phyloP scores from a whole-genome alignment of 139 green algal genomes.

The Nannochloris sp. region DNA sequence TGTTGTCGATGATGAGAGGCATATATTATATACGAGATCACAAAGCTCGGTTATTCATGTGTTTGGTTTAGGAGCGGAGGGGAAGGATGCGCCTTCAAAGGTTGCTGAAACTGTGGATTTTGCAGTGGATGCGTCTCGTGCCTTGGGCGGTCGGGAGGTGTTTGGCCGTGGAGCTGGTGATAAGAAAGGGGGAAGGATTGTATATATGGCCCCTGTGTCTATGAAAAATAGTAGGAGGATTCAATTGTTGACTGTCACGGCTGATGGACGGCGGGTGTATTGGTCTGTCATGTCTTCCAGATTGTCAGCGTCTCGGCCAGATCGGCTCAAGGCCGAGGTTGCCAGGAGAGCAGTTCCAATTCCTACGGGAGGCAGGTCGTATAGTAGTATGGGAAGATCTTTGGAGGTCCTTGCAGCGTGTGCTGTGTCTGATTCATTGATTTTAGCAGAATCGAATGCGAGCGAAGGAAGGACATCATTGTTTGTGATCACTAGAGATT shows the following conservation, averaged over 20 bases:
- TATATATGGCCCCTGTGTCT: conserved; percentile 61
- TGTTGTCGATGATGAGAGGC: conserved; percentile 62
- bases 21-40: conserved; percentile 75
- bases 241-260: conserved; percentile 75
- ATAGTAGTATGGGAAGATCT: conserved; percentile 11
- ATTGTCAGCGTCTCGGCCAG: conserved; percentile 19
- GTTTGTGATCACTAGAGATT: conserved; percentile 32
- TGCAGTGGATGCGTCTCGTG: conserved; percentile 21
- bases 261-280: conserved; percentile 78
- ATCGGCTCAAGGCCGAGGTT: conserved; percentile 42
- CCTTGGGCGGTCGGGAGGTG: conserved; percentile 37
- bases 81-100: conserved; percentile 35
- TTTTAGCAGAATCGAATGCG: conserved; percentile 50
- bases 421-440: conserved; percentile 50
- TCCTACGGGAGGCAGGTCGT: not conserved
- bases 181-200: conserved; percentile 47
- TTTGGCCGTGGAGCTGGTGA: conserved; percentile 47
- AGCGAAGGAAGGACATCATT: conserved; percentile 19
- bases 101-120: conserved; percentile 67
- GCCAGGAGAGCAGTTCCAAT: conserved; percentile 41
- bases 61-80: conserved; percentile 73
- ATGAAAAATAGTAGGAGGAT: conserved; percentile 30
- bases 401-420: conserved; percentile 55
- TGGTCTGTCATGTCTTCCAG: conserved; percentile 26
- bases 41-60: conserved; percentile 55